Percentiles rank a stretch among this genome's conserved stretches.
These are phyloP conservation scores for Achaetomiella virescens DNA, from an alignment of 495 filamentous ascomycete species.

Conservation along the genomic window DNA sequence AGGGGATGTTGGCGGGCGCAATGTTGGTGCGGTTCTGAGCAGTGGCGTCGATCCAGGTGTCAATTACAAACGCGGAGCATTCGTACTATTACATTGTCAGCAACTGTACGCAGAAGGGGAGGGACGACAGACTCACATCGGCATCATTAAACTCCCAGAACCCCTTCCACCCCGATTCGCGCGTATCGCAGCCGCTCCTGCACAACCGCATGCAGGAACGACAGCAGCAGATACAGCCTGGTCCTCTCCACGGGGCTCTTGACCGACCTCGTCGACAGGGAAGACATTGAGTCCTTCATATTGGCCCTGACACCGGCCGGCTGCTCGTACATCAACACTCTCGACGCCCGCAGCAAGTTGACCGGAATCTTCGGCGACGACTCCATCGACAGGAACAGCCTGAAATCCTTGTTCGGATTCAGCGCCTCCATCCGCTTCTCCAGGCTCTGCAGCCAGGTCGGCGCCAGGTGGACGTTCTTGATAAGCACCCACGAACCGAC, in stretches of 20 bases:
- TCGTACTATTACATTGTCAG: conserved; percentile 62
- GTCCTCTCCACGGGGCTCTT: conserved; percentile 86
- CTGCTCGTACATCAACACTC: conserved; percentile 97
- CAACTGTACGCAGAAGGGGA: background rate
- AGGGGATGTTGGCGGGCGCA: conserved; percentile 86
- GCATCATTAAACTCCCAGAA: conserved; percentile 99
- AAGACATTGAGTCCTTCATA: conserved; percentile 95
- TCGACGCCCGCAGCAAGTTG: conserved; percentile 85
- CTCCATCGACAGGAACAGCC: conserved; percentile 97
- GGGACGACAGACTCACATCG: conserved; percentile 62
- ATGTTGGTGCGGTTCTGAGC: conserved; percentile 84
- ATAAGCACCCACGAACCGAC: conserved; percentile 93
- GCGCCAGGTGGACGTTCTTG: conserved; percentile 98
- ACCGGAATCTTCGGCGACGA: conserved; percentile 94
- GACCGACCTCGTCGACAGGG: conserved; percentile 65
- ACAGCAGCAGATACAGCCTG: conserved; percentile 85
- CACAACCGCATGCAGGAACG: conserved; percentile 92
- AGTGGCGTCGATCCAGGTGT: conserved; percentile 83
- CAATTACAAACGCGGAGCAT: conserved; percentile 92
- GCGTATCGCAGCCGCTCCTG: conserved; percentile 95
- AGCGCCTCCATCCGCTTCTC: conserved; percentile 95
- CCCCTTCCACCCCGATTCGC: conserved; percentile 87
- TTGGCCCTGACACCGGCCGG: conserved; percentile 94
- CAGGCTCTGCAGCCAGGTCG: conserved; percentile 90
- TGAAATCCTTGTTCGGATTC: conserved; percentile 89